These are phyloP conservation scores for Phytopythium delawarense DNA, from an alignment of 352 stramenopile species.

Conservation along the genomic window DNA sequence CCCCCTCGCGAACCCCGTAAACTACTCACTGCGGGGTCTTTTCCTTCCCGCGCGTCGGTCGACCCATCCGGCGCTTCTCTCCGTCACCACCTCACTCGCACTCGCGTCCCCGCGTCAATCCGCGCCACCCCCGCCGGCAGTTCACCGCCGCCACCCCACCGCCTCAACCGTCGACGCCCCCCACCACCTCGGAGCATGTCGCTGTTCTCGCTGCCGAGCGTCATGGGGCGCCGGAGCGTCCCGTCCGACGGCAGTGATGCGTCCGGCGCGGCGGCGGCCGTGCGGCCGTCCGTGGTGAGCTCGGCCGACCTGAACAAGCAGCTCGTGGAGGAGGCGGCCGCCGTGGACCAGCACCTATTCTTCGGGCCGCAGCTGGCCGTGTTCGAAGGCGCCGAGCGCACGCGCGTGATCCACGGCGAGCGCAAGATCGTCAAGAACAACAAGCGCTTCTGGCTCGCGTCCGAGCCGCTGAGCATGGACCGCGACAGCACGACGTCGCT, in stretches of 20 bases:
- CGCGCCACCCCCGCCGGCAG: too few species aligned
- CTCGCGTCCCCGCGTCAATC: too few species aligned
- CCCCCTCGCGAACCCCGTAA: too few species aligned
- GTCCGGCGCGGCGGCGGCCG: slow-evolving; percentile 12
- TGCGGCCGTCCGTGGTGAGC: slow-evolving; percentile 67
- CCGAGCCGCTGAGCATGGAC: slow-evolving; percentile 78
- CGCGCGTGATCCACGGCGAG: slow-evolving; percentile 82
- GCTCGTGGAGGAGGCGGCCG: slow-evolving; percentile 57
- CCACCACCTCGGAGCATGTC: slow-evolving; percentile 33
- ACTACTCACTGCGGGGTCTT: too few species aligned
- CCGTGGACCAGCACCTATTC: slow-evolving; percentile 72
- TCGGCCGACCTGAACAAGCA: slow-evolving; percentile 66
- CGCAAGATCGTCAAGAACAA: slow-evolving; percentile 84
- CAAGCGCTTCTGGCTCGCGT: slow-evolving; percentile 83
- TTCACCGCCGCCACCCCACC: too few species aligned
- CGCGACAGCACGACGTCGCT: slow-evolving; percentile 75
- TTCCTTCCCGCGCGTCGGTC: too few species aligned
- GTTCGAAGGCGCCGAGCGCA: slow-evolving; percentile 64
- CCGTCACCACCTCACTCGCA: too few species aligned
- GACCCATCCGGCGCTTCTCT: too few species aligned
- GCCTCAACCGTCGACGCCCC: too few species aligned
- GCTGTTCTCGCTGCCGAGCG: slow-evolving; percentile 76
- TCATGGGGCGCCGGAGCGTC: slow-evolving; percentile 52
- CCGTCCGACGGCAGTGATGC: slow-evolving; percentile 45
- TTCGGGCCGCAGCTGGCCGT: slow-evolving; percentile 71